Evolutionary conservation across 1,139 yeast genomes (phyloP).

Genomic region (Saccharomyces hybrid): DNA sequence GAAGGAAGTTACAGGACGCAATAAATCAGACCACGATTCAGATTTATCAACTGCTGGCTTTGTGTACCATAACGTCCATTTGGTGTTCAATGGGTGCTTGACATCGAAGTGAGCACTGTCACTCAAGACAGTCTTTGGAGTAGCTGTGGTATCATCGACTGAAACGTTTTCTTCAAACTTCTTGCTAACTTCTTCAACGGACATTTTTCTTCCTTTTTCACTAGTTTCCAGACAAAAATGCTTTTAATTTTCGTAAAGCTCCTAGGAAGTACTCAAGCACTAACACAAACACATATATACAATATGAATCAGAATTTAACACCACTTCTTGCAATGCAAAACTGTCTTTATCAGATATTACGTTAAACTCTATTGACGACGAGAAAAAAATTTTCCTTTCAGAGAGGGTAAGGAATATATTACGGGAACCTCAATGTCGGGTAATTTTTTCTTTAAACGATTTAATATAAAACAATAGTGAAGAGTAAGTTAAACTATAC

Average conservation of each 20-base stretch:
- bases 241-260: conserved; percentile 2
- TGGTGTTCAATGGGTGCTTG: conserved; percentile 82
- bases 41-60: conserved; percentile 75
- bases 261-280: conserved; percentile 4
- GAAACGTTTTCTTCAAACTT: conserved; percentile 28
- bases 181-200: conserved; percentile 33
- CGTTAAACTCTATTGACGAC: background rate
- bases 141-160: conserved; percentile 15
- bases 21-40: conserved; percentile 89
- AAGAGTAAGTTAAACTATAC: background rate
- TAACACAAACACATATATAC: background rate
- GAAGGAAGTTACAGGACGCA: conserved; percentile 89
- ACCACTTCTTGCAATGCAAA: background rate
- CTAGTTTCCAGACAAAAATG: conserved; percentile 1
- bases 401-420: background rate
- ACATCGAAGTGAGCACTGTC: conserved; percentile 30
- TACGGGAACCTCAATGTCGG: background rate
- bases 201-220: conserved; percentile 17
- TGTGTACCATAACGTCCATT: conserved; percentile 98
- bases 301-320: background rate
- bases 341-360: background rate
- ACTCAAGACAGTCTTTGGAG: conserved; percentile 27
- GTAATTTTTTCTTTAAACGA: background rate
- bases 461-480: too few species aligned
- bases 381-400: background rate